These are phyloP conservation scores for Chalaropsis ovoidea DNA, from an alignment of 2,329 filamentous ascomycete genomes.

Conservation along the genomic window DNA sequence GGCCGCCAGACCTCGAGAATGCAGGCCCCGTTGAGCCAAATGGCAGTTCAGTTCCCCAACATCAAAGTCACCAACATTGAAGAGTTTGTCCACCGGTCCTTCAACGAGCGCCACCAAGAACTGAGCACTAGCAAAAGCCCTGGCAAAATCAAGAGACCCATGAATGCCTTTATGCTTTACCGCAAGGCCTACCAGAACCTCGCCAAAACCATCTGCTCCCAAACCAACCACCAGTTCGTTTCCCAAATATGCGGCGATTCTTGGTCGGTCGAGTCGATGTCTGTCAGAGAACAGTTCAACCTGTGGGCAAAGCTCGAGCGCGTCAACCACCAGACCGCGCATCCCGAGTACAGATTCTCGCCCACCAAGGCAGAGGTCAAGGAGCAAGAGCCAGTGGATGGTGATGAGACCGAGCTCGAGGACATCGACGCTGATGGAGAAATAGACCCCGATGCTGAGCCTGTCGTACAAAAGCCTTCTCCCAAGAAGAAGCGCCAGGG, in stretches of 20 bases:
- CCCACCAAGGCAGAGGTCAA: conserved; percentile 38
- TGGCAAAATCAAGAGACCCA: conserved; percentile 77
- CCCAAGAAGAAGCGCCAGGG: not conserved
- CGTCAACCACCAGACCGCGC: conserved; percentile 71
- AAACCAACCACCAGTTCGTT: conserved; percentile 90
- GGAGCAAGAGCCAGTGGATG: conserved; percentile 34
- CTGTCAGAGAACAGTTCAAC: conserved; percentile 65
- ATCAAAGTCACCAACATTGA: conserved; percentile 68
- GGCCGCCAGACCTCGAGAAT: conserved; percentile 38
- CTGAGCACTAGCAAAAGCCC: conserved; percentile 55
- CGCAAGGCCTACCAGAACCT: conserved; percentile 83
- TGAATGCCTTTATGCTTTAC: conserved; percentile 98
- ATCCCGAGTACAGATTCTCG: conserved; percentile 89
- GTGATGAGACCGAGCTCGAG: conserved; percentile 30
- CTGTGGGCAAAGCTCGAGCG: conserved; percentile 70
- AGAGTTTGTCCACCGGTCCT: conserved; percentile 62
- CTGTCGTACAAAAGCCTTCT: not conserved
- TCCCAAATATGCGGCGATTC: conserved; percentile 78
- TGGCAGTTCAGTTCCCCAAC: conserved; percentile 52
- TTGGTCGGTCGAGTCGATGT: conserved; percentile 71
- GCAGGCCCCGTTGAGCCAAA: conserved; percentile 56
- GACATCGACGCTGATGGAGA: conserved; percentile 4
- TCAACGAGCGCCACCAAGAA: conserved; percentile 56
- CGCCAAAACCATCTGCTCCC: conserved; percentile 66
- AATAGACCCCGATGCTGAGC: not conserved